Base-by-base conservation (phyloP, 2,329 filamentous ascomycete genomes). In the Penicillium sp. region DNA sequence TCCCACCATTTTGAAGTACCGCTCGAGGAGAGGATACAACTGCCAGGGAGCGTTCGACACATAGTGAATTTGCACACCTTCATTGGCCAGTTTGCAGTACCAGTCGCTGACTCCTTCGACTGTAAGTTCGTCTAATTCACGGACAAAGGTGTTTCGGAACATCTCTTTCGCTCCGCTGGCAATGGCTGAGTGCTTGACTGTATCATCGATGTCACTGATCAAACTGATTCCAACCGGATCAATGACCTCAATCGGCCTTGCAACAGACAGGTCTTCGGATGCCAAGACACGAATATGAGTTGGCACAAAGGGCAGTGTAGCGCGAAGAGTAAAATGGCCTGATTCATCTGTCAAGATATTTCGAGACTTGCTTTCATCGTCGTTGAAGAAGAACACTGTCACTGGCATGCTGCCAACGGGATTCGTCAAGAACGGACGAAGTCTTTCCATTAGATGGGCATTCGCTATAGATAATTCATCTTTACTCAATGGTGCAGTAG, bases 21-120 rank as follows among this genome's bases (percentile, higher is more conserved):
- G 91, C 5, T 90, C 88, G 11, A 99, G 79, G 2, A 97, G 86
- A 0, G 94, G 94, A 67, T 91, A 99, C 7, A 99, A 82, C 72
- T 99, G 95, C 95, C 95, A 99, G 0, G 94, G 94, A 50, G 93
- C 96, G 75, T 99, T 99, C n/a, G 94, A 99, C 63, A 96, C 95
- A 73, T 99, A 99, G 71, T 99, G 95, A 51, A 99, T 83, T 66
- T 87, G 85, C 25, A 97, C 93, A 19, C 92, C 92, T 77, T 93
- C 85, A 21, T 86, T 81, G 39, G 89, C 83, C 76, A 99, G 82
- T 21, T 81, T 81, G 36, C 81, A 85, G 70, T 97, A 99, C 93
- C 94, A 97, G 60, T 95, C 91, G 57, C 81, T 84, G 21, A 97
- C 92, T 2, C 94, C 94, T 16, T 92, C 88, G 23, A 99, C 86